These are phyloP conservation scores for Blastocystis sp. DNA, from an alignment of 352 stramenopile genomes.

Conservation along the genomic window DNA sequence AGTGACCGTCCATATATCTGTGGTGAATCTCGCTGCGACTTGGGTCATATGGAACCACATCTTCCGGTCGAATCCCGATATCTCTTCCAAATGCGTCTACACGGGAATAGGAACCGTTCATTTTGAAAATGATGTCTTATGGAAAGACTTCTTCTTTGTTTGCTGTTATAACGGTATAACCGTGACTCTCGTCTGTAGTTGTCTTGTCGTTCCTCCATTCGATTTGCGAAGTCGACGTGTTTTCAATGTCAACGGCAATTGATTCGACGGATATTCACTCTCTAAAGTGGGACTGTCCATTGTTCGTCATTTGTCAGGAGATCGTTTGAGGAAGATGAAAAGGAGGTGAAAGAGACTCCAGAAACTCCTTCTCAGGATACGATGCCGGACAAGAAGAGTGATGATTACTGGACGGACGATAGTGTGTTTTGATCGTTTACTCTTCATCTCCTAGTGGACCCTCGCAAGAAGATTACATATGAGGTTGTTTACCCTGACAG, in stretches of 20 bases:
- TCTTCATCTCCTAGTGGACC: slow-evolving; percentile 10
- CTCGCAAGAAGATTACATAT: slow-evolving; percentile 51
- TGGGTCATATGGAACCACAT: too few relatives aligned
- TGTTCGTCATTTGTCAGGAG: background rate
- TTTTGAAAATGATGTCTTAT: too few relatives aligned
- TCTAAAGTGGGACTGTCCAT: background rate
- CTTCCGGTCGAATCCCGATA: background rate
- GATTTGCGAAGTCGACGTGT: too few relatives aligned
- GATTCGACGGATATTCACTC: background rate
- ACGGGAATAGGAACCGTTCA: background rate
- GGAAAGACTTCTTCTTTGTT: too few relatives aligned
- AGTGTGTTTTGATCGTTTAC: background rate
- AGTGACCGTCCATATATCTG: background rate
- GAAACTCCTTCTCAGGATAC: background rate
- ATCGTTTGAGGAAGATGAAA: background rate
- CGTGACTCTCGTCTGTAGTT: too few relatives aligned
- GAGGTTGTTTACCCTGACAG: slow-evolving; percentile 53
- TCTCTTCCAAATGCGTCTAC: slow-evolving; percentile 2
- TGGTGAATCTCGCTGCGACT: background rate
- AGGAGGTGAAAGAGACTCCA: background rate
- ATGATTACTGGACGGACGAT: slow-evolving; percentile 41
- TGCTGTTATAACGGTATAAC: too few relatives aligned
- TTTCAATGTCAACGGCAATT: too few relatives aligned
- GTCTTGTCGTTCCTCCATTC: too few relatives aligned
- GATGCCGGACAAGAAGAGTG: background rate